Conservation (phyloP, 2,329 filamentous ascomycete species). For the Beauveria scarabaeidicola region DNA sequence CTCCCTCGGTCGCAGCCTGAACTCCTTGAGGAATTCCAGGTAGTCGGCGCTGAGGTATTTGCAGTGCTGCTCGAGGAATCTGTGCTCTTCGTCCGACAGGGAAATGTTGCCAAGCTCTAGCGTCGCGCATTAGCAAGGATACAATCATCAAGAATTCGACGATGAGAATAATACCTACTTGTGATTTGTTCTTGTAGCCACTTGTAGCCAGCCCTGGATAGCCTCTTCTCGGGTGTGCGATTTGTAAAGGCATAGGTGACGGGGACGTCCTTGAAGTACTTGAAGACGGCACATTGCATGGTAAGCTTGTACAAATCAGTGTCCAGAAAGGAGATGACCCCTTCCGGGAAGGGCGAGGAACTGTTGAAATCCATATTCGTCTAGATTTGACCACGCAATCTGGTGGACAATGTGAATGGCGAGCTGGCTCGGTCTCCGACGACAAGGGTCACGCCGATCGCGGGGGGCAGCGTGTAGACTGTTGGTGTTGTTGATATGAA, state of each 20-base stretch:
- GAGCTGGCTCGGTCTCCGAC: slow-evolving; percentile 1
- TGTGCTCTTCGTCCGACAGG: slow-evolving; percentile 69
- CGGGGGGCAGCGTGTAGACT: neutral
- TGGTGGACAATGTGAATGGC: neutral
- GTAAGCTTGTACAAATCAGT: slow-evolving; percentile 92
- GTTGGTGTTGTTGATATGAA: neutral
- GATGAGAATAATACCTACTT: slow-evolving; percentile 40
- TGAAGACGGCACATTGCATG: slow-evolving; percentile 95
- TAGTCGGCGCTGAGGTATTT: slow-evolving; percentile 72
- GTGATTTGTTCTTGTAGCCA: slow-evolving; percentile 82
- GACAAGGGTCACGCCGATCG: neutral
- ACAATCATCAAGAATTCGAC: neutral
- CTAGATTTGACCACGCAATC: neutral
- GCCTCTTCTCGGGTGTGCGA: slow-evolving; percentile 85
- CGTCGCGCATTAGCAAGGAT: neutral
- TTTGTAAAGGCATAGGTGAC: slow-evolving; percentile 95
- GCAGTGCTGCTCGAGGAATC: slow-evolving; percentile 70
- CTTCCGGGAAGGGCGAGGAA: slow-evolving; percentile 60
- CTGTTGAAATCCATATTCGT: slow-evolving; percentile 55
- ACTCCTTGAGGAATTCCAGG: slow-evolving; percentile 70
- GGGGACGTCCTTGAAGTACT: slow-evolving; percentile 74
- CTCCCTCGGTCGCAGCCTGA: slow-evolving; percentile 70
- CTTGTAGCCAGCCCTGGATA: slow-evolving; percentile 71
- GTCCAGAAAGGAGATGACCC: slow-evolving; percentile 74
- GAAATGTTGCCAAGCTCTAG: slow-evolving; percentile 74